Base-by-base conservation (phyloP, 345 rosid species). In the Draba incana region DNA sequence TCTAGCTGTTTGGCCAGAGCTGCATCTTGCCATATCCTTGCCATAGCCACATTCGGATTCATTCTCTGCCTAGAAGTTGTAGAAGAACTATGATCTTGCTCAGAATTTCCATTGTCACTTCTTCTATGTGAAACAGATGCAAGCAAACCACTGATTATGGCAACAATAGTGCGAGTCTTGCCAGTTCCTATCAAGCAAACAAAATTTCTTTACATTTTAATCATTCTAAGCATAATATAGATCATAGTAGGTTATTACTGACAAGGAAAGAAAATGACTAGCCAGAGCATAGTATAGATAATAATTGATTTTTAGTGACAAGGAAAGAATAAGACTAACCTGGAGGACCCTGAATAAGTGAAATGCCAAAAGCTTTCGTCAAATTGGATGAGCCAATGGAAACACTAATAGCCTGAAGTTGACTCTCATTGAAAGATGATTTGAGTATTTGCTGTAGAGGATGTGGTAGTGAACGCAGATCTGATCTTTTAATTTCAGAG, bases 301-400 rank as follows among this genome's bases (percentile, higher is more conserved):
- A 53, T 6, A 28, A 53, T 46, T 27, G 7, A 15, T 49, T 56
- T 50, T 28, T 38, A 30, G 15, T 46, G 51, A 16, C 68, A 52
- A 20, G 11, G 49, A 45, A 20, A 66, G 33, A 44, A 41, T 44
- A 43, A 9, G 14, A 62, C 67, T 63, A 80, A 90, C 98, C 98
- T 83, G 98, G 98, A 75, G 98, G 98, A 51, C 98, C 98, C 85
- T 93, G 98, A 74, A 93, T 87, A 55, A 93, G 98, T 62, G 97
- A 88, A 68, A 93, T 57, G 63, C 82, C 87, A 82, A 81, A 84
- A 47, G 80, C 86, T 57, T 84, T 84, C 76, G 79, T 73, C 51
- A 73, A 44, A 65, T 49, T 79, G 69, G 76, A 77, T 33, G 82
- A 81, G 37, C 91, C 83, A 67, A 85, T 74, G 59, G 89, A 85